A percentile compares a stretch with the other conserved stretches of the same genome.
Evolutionary conservation across 1,139 yeast species (phyloP).

Genomic region (Candida sp.): DNA sequence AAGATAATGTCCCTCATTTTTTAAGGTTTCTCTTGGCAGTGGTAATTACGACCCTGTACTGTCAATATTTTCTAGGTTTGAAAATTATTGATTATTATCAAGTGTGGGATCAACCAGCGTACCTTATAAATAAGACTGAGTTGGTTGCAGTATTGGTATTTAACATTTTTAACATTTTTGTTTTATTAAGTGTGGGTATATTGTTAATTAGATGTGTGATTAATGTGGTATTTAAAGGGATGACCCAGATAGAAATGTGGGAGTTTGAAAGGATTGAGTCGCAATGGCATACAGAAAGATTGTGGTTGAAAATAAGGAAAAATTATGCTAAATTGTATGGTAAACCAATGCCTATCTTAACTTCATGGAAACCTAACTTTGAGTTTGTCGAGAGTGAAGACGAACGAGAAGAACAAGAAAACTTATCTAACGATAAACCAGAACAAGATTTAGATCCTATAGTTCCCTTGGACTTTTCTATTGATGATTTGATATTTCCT

Average conservation of each 20-base stretch:
- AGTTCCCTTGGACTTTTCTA: slow-evolving; percentile 36
- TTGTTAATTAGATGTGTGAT: slow-evolving; percentile 60
- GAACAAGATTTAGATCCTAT: slow-evolving; percentile 7
- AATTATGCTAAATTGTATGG: slow-evolving; percentile 46
- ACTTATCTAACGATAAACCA: slow-evolving; percentile 7
- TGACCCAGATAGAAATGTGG: slow-evolving; percentile 93
- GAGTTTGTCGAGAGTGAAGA: slow-evolving; percentile 4
- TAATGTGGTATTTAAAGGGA: slow-evolving; percentile 61
- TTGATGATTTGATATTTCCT: slow-evolving; percentile 71
- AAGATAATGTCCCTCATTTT: slow-evolving; percentile 77
- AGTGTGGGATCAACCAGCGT: slow-evolving; percentile 55
- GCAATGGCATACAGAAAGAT: slow-evolving; percentile 51
- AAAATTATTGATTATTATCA: slow-evolving; percentile 47
- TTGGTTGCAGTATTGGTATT: slow-evolving; percentile 55
- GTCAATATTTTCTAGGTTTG: slow-evolving; percentile 38
- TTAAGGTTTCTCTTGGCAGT: slow-evolving; percentile 75
- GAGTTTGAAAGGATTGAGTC: slow-evolving; percentile 79
- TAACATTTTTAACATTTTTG: slow-evolving; percentile 55
- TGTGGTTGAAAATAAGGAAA: slow-evolving; percentile 48
- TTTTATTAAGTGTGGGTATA: slow-evolving; percentile 53
- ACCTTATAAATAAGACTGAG: slow-evolving; percentile 52
- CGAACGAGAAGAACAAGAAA: slow-evolving; percentile 5
- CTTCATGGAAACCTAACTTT: slow-evolving; percentile 37
- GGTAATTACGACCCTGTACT: slow-evolving; percentile 49
- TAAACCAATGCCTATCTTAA: slow-evolving; percentile 40